These are phyloP conservation scores for Rhododendron molle DNA, from an alignment of 148 eudicot species.

Conservation along the genomic window DNA sequence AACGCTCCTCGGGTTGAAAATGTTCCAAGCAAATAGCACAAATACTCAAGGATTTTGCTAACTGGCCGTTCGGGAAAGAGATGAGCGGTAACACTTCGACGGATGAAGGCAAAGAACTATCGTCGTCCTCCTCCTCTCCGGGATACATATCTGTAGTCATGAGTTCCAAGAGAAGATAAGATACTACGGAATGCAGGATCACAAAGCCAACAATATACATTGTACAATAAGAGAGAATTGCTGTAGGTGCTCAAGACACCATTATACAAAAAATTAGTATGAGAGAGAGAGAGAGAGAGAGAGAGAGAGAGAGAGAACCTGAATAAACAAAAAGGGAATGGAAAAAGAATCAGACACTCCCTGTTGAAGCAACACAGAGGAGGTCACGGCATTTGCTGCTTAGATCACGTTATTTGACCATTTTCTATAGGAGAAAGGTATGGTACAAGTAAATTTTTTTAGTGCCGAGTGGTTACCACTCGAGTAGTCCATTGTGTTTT, in stretches of 20 bases:
- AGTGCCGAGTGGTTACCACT: too few relatives aligned
- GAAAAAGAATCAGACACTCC: not conserved
- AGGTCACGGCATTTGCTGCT: not conserved
- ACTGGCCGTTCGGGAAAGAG: constrained; percentile 1
- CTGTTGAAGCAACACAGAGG: not conserved
- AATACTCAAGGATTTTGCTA: not conserved
- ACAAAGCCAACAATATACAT: constrained; percentile 11
- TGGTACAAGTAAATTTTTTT: too few relatives aligned
- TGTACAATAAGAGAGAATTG: constrained; percentile 13
- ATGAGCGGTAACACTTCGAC: constrained; percentile 17
- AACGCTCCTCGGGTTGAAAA: constrained; percentile 8
- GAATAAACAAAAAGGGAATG: not conserved
- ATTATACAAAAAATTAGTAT: too few relatives aligned
- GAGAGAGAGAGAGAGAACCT: not conserved
- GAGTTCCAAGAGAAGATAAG: constrained; percentile 24
- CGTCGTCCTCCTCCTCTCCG: not conserved
- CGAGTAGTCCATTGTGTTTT: too few relatives aligned
- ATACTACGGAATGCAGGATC: constrained; percentile 11
- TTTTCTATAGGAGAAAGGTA: not conserved
- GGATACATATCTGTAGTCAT: not conserved
- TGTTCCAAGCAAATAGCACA: constrained; percentile 32
- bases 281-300: not conserved
- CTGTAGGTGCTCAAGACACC: not conserved
- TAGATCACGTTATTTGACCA: not conserved
- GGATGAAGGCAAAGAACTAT: not conserved